Base-by-base conservation (phyloP, 768 basidiomycete species). In the Gloeostereum incarnatum region DNA sequence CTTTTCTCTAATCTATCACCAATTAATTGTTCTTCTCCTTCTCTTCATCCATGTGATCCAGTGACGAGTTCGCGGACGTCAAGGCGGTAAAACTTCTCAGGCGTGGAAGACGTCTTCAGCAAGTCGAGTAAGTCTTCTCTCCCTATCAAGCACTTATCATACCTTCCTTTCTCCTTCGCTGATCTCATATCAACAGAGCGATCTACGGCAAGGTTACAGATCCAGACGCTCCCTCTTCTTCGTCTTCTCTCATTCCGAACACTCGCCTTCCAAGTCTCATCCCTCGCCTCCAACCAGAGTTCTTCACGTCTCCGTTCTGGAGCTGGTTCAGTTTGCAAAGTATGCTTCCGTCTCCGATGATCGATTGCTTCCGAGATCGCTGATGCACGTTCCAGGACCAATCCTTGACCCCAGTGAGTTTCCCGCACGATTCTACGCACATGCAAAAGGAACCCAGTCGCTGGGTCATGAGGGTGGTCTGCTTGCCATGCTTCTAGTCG, bases 1-100 rank as follows among this genome's bases (percentile, higher is more conserved):
- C 40, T 16, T 27, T 43, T n/a, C n/a, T n/a, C n/a, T n/a, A n/a
- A n/a, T n/a, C n/a, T n/a, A n/a, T n/a, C n/a, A n/a, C n/a, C n/a
- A n/a, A n/a, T 30, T n/a, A 24, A 20, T 34, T 19, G 27, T 30
- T 38, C 40, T 36, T 35, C 16, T 36, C 27, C 44, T 41, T 27
- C n/a, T 26, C 14, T 29, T 33, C 25, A n/a, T 34, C 23, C 19
- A 21, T n/a, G 38, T 47, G 22, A 20, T 48, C 11, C 57, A 94
- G 90, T 17, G 91, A 94, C 55, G 91, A 92, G 53, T 92, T 88
- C 50, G 87, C 87, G 16, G 82, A 91, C 48, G 78, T 91, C 31
- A 92, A 92, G 53, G 84, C 88, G 2, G 87, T 88, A 43, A 94
- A 92, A 59, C 62, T 90, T 21, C 71, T 92, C 14, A 62, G 83